Evolutionary conservation across 2,329 filamentous ascomycete genomes (phyloP), one percentile per base, ranked within the genome.

Genomic region (Aspergillus sp.): DNA sequence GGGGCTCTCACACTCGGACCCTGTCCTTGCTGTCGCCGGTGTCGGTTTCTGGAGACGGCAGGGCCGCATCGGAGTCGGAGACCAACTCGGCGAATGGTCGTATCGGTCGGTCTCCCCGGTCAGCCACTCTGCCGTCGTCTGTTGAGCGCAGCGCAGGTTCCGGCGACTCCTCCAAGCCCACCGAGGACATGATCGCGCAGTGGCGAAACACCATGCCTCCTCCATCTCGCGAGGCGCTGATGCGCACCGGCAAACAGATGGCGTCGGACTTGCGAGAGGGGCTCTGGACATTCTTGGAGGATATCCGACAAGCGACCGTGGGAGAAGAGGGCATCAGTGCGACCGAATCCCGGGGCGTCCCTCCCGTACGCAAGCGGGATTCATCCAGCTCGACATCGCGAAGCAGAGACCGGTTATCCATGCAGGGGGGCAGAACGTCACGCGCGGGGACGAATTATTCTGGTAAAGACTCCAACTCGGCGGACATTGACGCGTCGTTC

Each of bases 231-330:
- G 84, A 86, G 48, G 74, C 78, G n/a, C 71, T 87, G 42, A 73
- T 86, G 60, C 80, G 76, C 69, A 85, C 79, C 57, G 80, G 81
- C 61, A 92, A 92, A 72, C 91, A 95, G 75, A 88, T 96, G 76
- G 90, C 93, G 15, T 90, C 91, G 61, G 95, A 97, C 76, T 88
- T 99, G 75, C 91, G 89, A 73, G 87, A 95, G 54, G 94, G 95
- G 2, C 80, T 99, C 52, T 93, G 90, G 87, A 96, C 91, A 1
- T 99, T 99, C 76, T 87, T 96, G 61, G 95, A 98, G 74, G 95
- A 99, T 72, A 87, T 99, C 51, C 86, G 93, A 66, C 95, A 98
- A 77, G 96, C 94, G 13, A 96, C 95, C 0, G 92, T 99, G 6
- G 95, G 95, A 23, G 95, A 99, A 57, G 95, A 99, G 78, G 91